Evolutionary conservation across 1,139 yeast species (phyloP).

Genomic region (Suhomyces kunorum): DNA sequence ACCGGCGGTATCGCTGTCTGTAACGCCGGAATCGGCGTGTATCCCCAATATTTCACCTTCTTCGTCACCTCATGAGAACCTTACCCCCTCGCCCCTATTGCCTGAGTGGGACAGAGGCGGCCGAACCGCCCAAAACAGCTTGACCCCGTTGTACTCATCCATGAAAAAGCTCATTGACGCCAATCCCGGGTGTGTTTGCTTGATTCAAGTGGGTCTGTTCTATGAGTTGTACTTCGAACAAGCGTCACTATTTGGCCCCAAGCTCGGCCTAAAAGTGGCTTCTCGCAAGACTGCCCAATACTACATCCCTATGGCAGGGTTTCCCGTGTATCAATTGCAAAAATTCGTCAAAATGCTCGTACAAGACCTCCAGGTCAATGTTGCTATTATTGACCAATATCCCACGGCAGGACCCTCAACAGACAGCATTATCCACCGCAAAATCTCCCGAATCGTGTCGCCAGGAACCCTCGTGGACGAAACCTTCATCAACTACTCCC

Average conservation of each 20-base stretch:
- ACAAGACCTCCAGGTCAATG: constrained; percentile 65
- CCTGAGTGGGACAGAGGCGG: constrained; percentile 48
- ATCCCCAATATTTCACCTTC: neutral
- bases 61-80: neutral
- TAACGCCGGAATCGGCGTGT: neutral
- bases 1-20: neutral
- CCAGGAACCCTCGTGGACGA: constrained; percentile 95
- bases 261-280: constrained; percentile 59
- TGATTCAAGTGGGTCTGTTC: constrained; percentile 88
- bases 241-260: constrained; percentile 72
- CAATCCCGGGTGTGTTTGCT: constrained; percentile 70
- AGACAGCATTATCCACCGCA: constrained; percentile 54
- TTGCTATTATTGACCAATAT: constrained; percentile 79
- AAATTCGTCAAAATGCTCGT: constrained; percentile 75
- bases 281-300: constrained; percentile 43
- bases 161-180: constrained; percentile 37
- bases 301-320: constrained; percentile 85
- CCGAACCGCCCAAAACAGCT: constrained; percentile 27
- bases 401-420: constrained; percentile 25
- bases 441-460: constrained; percentile 76
- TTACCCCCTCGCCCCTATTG: neutral
- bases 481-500: constrained; percentile 69
- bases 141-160: constrained; percentile 41
- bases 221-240: constrained; percentile 89
- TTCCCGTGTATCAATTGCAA: constrained; percentile 71